Conservation (phyloP, 305 asterid species). For the Ilex paraguariensis region DNA sequence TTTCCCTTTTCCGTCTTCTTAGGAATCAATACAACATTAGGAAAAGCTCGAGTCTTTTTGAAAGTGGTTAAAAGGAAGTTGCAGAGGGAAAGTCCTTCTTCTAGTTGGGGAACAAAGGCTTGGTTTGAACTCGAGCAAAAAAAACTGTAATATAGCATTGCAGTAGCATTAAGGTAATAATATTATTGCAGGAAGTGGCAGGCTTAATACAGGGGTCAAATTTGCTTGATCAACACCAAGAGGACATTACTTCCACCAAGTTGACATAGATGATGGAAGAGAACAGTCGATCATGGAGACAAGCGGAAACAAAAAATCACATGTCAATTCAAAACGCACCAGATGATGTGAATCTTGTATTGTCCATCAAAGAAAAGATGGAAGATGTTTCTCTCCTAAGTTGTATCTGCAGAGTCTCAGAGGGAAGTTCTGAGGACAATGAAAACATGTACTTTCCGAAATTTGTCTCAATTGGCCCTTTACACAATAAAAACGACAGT, state of each 20-base stretch:
- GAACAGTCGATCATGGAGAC: slow-evolving; percentile 1
- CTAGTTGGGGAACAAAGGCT: too few species aligned
- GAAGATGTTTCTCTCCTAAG: slow-evolving; percentile 21
- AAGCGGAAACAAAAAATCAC: slow-evolving; percentile 15
- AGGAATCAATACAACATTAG: too few species aligned
- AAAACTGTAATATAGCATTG: too few species aligned
- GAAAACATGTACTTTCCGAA: slow-evolving; percentile 32
- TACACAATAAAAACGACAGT: slow-evolving; percentile 25
- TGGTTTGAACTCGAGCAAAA: too few species aligned
- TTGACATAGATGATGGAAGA: slow-evolving; percentile 19
- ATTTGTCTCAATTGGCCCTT: slow-evolving; percentile 56
- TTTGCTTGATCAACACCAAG: not conserved
- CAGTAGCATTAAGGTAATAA: not conserved
- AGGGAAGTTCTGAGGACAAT: slow-evolving; percentile 16
- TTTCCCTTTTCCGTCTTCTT: too few species aligned
- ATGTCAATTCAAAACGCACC: slow-evolving; percentile 18
- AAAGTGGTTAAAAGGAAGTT: too few species aligned
- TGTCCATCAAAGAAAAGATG: slow-evolving; percentile 42
- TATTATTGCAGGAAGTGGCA: not conserved
- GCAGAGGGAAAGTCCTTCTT: too few species aligned
- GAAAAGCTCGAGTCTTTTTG: too few species aligned
- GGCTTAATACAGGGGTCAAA: not conserved
- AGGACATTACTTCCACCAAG: not conserved
- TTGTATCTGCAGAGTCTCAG: slow-evolving; percentile 31
- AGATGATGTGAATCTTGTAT: slow-evolving; percentile 26